Evolutionary conservation across 2,329 filamentous ascomycete genomes (phyloP).

Genomic region (Aspergillus pseudoviridinutans): DNA sequence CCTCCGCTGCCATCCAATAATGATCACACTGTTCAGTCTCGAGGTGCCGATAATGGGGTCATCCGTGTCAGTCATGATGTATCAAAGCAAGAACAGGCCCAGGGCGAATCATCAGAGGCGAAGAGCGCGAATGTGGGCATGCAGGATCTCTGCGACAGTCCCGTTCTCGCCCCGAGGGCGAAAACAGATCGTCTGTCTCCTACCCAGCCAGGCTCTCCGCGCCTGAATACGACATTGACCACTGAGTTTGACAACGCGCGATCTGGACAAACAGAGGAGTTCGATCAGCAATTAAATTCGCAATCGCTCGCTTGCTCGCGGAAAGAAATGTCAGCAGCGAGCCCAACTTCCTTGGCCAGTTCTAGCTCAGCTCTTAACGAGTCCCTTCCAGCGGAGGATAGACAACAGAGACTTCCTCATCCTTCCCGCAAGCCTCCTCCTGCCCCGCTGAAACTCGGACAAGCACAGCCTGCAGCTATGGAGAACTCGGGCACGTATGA

Average conservation of each 20-base stretch:
- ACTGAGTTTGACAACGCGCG: neutral
- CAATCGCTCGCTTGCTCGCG: constrained; percentile 10
- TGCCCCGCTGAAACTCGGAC: constrained; percentile 71
- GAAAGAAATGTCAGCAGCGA: constrained; percentile 13
- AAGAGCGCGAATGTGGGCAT: neutral
- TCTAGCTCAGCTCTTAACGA: constrained; percentile 17
- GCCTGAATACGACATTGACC: neutral
- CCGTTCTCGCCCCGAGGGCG: neutral
- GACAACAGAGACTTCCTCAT: constrained; percentile 42
- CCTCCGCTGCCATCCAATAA: constrained; percentile 31
- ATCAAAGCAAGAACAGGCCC: neutral
- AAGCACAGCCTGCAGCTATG: constrained; percentile 39
- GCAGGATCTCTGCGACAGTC: constrained; percentile 4
- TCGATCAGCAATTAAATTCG: neutral
- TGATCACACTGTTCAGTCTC: constrained; percentile 9
- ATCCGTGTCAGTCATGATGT: neutral
- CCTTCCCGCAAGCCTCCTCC: constrained; percentile 78
- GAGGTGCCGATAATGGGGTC: constrained; percentile 9
- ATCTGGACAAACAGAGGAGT: neutral
- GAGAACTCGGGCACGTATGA: constrained; percentile 52
- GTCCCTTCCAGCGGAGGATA: constrained; percentile 12
- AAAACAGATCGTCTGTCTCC: neutral
- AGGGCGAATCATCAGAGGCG: neutral
- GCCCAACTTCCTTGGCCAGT: constrained; percentile 18
- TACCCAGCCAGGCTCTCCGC: neutral